phyloP scores from a whole-genome alignment of 192 early-diverging fungal species.

The Coemansia sp. region DNA sequence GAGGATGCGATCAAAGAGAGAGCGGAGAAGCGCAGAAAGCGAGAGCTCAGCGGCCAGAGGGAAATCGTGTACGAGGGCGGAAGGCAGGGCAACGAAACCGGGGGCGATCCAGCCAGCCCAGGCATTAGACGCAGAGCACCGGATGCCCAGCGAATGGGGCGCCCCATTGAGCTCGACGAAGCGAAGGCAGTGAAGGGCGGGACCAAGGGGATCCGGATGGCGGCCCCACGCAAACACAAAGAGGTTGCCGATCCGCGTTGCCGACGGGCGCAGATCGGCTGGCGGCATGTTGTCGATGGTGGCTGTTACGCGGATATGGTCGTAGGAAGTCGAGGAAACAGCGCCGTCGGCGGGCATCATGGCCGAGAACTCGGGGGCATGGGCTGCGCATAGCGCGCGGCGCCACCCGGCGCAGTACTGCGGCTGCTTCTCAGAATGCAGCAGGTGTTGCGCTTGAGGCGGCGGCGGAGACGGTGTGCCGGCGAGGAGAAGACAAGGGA shows the following conservation, averaged over 20 bases:
- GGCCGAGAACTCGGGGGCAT: conserved; percentile 36
- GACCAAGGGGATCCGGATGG: neutral
- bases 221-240: conserved; percentile 16
- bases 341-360: conserved; percentile 46
- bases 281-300: conserved; percentile 2
- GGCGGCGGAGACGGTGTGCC: conserved; percentile 14
- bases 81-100: neutral
- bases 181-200: conserved; percentile 19
- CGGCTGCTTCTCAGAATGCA: conserved; percentile 1
- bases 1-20: conserved; percentile 13
- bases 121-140: neutral
- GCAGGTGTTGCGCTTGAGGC: neutral
- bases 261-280: neutral
- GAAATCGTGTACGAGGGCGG: neutral
- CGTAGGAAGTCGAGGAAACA: conserved; percentile 14
- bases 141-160: conserved; percentile 8
- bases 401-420: conserved; percentile 48
- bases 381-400: conserved; percentile 36
- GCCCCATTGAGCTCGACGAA: neutral
- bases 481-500: conserved; percentile 44
- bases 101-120: conserved; percentile 22
- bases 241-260: conserved; percentile 14
- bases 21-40: neutral
- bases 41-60: neutral
- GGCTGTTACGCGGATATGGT: conserved; percentile 15